Evolutionary conservation across 371 early-diverging fungal genomes (phyloP), one percentile per base, ranked within the genome.

Genomic region (Lichtheimia corymbifera): DNA sequence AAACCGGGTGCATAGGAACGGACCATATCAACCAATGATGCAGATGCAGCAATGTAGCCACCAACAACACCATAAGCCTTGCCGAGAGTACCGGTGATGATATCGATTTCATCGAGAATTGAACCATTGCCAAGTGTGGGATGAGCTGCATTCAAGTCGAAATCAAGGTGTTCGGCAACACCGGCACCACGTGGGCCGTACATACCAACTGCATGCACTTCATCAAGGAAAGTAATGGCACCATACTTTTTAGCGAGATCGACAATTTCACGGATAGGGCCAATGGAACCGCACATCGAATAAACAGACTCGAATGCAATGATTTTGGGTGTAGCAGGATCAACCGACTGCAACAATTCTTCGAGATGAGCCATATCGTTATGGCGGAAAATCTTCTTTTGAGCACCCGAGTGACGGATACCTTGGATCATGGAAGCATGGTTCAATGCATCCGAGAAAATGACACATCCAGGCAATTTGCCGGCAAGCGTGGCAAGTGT

Each of bases 351-450:
- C 49, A 98, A 82, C 24, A 92, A 85, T 59, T 79, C 66, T 77
- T 98, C 99, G 25, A 98, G 84, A 72, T 97, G 95, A 2, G 77
- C 87, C 52, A 97, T 73, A 65, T 98, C 95, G 69, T 98, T 98
- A 84, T 97, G 99, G 47, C 91, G 86, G 85, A 97, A 98, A 58
- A 98, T 89, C 65, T 87, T 85, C 84, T 97, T 97, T 58, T 83
- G 72, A 14, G 93, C 95, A 35, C 91, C 82, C 5, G 95, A 93
- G 84, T 97, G 89, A 61, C 93, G 93, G 64, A 98, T 96, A 62
- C 99, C 99, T 78, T 97, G 96, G 71, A 98, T 98, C 98, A 98
- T 98, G 18, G 97, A 97, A 22, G 99, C 99, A 74, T 98, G 99
- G 79, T 98, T 98, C 73, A 92, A 83, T 12, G 88, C 74, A 74